Evolutionary conservation across 805 yeast genomes (phyloP), one percentile per base, ranked within the genome.

Genomic region (Starmerella apicola): DNA sequence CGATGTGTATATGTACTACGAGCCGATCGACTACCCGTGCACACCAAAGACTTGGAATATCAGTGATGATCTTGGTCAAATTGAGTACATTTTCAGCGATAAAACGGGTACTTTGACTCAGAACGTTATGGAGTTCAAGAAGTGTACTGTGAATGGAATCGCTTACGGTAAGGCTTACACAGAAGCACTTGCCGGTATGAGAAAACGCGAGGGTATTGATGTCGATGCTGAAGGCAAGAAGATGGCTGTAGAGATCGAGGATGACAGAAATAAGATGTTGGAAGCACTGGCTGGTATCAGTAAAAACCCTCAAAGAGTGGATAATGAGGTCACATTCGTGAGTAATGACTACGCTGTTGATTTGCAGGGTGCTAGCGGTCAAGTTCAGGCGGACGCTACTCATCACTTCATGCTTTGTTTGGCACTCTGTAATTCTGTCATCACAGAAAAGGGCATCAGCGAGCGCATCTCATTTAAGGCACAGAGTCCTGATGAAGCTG

Each of bases 61-160:
- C 36, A 79, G 88, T 5, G 93, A 81, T 59, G 93, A 81, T 55
- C 64, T 81, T 51, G 93, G 93, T 16, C 93, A 81, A 57, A 76
- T 81, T 48, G 93, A 81, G 59, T 81, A 81, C 54, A 70, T 81
- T 25, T 81, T 81, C 59, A 76, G 84, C 52, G 93, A 81, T 62
- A 81, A 81, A 59, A 81, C 93, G 0, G 93, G 93, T 31, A 81
- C 93, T 0, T 64, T 81, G 51, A 81, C 93, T 4, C 91, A 81
- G 58, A 81, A 81, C 53, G 74, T 80, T 22, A 81, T 81, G 93
- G 88, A 81, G 55, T 81, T 81, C 62, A 77, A 76, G 50, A 81
- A 81, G 57, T 79, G 86, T 55, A 72, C 84, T 4, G 69, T 81
- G 44, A 71, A 70, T 35, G 82, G 85, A 9, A 67, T 69, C 36